phyloP scores from a whole-genome alignment of 352 stramenopile genomes.

The Pythium volutum region DNA sequence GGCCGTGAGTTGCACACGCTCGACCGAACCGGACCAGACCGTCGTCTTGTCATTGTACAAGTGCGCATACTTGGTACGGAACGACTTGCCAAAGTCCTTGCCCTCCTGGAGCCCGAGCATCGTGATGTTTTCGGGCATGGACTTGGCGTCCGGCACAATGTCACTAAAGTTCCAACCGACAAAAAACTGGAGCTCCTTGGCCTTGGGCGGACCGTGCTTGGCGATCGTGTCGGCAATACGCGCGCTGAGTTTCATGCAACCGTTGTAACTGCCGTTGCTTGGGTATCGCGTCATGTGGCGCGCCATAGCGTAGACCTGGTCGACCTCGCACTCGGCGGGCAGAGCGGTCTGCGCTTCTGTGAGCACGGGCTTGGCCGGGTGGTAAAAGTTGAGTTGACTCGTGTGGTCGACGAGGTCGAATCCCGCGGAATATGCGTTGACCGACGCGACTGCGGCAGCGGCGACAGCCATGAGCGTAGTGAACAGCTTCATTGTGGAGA shows the following conservation, averaged over 20 bases:
- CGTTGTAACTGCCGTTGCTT: slow-evolving; percentile 48
- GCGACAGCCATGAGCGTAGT: slow-evolving; percentile 7
- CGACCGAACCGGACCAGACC: slow-evolving; percentile 43
- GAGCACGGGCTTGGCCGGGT: slow-evolving; percentile 39
- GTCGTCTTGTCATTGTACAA: slow-evolving; percentile 41
- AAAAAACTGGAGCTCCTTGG: slow-evolving; percentile 39
- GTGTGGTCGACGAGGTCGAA: slow-evolving; percentile 62
- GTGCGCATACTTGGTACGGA: slow-evolving; percentile 40
- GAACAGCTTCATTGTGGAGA: slow-evolving; percentile 19
- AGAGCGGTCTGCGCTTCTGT: slow-evolving; percentile 36
- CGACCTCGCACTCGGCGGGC: slow-evolving; percentile 38
- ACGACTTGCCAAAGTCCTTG: slow-evolving; percentile 33
- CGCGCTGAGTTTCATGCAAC: slow-evolving; percentile 29
- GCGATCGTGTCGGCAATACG: slow-evolving; percentile 32
- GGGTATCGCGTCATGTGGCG: slow-evolving; percentile 58
- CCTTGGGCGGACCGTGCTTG: slow-evolving; percentile 26
- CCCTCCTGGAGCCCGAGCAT: slow-evolving; percentile 40
- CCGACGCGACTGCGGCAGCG: slow-evolving; percentile 20
- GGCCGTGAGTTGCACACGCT: slow-evolving; percentile 50
- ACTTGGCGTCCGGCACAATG: slow-evolving; percentile 30
- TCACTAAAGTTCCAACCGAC: slow-evolving; percentile 42
- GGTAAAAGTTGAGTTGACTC: slow-evolving; percentile 60
- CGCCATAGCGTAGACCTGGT: slow-evolving; percentile 47
- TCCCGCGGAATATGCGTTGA: slow-evolving; percentile 14
- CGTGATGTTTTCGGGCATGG: slow-evolving; percentile 57